These are phyloP conservation scores for Fusarium mundagurra DNA, from an alignment of 2,329 filamentous ascomycete genomes.

Conservation along the genomic window DNA sequence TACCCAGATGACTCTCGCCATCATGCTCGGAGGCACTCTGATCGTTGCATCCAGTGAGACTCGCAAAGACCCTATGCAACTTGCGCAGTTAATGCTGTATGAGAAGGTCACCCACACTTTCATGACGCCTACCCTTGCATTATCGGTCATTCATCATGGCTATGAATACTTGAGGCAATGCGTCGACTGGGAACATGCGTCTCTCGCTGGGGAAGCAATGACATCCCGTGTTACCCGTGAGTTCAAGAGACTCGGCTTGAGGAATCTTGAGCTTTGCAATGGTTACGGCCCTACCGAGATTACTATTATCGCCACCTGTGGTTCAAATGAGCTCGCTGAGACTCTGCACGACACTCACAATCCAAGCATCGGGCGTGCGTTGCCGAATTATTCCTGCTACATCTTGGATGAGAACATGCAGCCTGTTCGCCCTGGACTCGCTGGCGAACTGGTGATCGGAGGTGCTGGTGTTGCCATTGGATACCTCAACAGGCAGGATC, in stretches of 20 bases:
- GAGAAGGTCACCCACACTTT: constrained; percentile 2
- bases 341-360: background rate
- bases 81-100: background rate
- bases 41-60: background rate
- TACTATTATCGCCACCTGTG: background rate
- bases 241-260: background rate
- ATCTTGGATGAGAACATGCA: background rate
- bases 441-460: background rate
- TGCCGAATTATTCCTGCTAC: constrained; percentile 4
- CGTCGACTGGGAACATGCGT: background rate
- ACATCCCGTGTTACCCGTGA: background rate
- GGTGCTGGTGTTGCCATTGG: background rate
- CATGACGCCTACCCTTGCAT: constrained; percentile 3
- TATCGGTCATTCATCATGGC: background rate
- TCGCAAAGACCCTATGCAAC: background rate
- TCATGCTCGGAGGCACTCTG: background rate
- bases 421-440: background rate
- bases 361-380: background rate
- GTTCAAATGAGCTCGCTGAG: background rate
- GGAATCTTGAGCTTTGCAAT: background rate
- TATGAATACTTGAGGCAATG: background rate
- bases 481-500: background rate
- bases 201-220: background rate
- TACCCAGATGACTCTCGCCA: background rate
- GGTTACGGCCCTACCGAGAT: constrained; percentile 3